Base-by-base conservation (phyloP, 441 rosid species). In the Populus hybrid region DNA sequence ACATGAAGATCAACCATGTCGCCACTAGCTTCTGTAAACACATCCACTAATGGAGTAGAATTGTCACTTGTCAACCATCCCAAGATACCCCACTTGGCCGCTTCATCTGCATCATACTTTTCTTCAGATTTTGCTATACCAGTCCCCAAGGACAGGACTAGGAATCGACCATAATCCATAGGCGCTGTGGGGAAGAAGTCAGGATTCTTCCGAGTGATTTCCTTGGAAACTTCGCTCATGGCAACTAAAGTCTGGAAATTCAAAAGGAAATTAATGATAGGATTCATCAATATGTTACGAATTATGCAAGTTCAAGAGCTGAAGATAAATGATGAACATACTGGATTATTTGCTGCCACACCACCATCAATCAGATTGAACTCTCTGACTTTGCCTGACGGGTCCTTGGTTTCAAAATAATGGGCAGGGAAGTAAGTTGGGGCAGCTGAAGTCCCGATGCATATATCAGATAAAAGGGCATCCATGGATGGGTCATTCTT, bases 361-460 rank as follows among this genome's bases (percentile, higher is more conserved):
- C 94, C 93, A 0, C 95, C 94, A 45, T 93, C 97, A 21, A 90
- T 87, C 21, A 93, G 90, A 81, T 93, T 82, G 86, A 85, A 93
- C 53, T 83, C 87, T 66, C 73, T 86, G 0, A 71, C 69, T 9
- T 84, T 71, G 4, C 87, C 88, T 1, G 73, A 66, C 3, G 73
- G 3, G 72, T 85, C 88, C 79, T 81, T 24, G 63, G 87, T 87
- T 78, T 81, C 75, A 24, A 92, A 91, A 84, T 59, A 31, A 82
- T 89, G 91, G 20, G 96, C 90, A 2, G 96, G 98, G 42, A 93
- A 89, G 76, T 90, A 91, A 68, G 96, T 93, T 16, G 96, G 97
- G 7, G 97, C 95, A 23, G 95, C 94, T 61, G 97, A 91, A 64
- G 97, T 93, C 81, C 81, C 86, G 59, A 89, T 86, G 81, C 88